Percentiles rank a stretch among this genome's conserved stretches.
phyloP scores from a whole-genome alignment of 768 basidiomycete species.

The Pleurotus djamor region DNA sequence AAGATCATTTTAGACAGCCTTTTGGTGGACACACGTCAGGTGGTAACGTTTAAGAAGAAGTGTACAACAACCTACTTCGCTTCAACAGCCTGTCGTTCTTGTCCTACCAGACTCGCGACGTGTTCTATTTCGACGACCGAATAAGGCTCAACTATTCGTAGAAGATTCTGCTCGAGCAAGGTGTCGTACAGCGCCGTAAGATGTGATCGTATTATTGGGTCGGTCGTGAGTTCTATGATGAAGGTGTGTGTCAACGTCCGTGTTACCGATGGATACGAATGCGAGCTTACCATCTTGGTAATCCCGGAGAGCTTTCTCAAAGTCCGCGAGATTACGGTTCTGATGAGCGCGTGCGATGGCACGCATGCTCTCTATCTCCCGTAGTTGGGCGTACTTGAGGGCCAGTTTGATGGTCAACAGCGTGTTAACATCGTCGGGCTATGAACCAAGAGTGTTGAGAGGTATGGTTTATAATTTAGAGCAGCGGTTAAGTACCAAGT shows the following conservation, averaged over 20 bases:
- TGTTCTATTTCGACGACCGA: slow-evolving; percentile 88
- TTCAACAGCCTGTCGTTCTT: slow-evolving; percentile 87
- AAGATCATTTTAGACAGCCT: slow-evolving; percentile 98
- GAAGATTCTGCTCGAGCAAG: slow-evolving; percentile 90
- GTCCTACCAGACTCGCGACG: slow-evolving; percentile 85
- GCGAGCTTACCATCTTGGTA: slow-evolving; percentile 66
- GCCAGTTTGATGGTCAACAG: slow-evolving; percentile 88
- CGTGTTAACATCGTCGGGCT: slow-evolving; percentile 94
- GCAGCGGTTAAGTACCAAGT: slow-evolving; percentile 58
- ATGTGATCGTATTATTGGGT: slow-evolving; percentile 94
- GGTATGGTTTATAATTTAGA: background rate
- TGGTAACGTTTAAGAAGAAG: background rate
- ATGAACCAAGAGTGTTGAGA: background rate
- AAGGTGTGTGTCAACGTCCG: too few species aligned
- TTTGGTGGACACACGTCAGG: background rate
- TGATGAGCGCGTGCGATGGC: slow-evolving; percentile 94
- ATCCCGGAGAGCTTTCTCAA: slow-evolving; percentile 83
- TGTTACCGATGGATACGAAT: too few species aligned
- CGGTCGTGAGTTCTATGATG: slow-evolving; percentile 96
- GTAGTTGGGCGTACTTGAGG: slow-evolving; percentile 78
- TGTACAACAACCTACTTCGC: slow-evolving; percentile 64
- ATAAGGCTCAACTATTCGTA: slow-evolving; percentile 96
- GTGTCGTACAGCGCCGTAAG: slow-evolving; percentile 94
- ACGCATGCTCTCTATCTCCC: slow-evolving; percentile 95
- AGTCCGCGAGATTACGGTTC: slow-evolving; percentile 84